Evolutionary conservation across 1,284 basidiomycete genomes (phyloP).

Genomic region (Ceratorhiza oryzae-sativae): DNA sequence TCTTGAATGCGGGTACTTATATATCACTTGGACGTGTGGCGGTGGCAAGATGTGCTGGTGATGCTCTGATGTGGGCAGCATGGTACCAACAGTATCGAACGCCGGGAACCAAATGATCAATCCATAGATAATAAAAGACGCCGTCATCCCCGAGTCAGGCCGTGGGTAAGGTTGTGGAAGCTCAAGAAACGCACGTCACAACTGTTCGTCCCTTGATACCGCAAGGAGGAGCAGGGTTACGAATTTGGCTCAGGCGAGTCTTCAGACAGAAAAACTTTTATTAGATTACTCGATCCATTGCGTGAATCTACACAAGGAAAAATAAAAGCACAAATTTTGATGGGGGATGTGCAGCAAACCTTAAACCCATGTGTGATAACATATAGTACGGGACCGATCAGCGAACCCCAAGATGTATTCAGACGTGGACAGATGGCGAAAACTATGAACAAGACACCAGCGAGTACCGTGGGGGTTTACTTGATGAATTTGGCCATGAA

Average conservation of each 20-base stretch:
- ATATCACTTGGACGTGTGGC: not conserved
- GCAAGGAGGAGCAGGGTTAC: not conserved
- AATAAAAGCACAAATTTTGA: slow-evolving; percentile 2
- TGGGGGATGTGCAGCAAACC: slow-evolving; percentile 1
- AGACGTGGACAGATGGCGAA: no score
- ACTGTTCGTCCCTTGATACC: not conserved
- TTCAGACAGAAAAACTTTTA: not conserved
- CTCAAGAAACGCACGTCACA: not conserved
- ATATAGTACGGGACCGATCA: not conserved
- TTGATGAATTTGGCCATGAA: slow-evolving; percentile 83
- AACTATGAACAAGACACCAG: no score
- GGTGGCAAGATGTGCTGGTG: not conserved
- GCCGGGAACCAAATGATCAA: not conserved
- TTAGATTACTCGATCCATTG: not conserved
- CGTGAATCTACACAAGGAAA: not conserved
- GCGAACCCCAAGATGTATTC: no score
- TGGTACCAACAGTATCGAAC: not conserved
- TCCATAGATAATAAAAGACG: no score
- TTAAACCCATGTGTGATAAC: slow-evolving; percentile 22
- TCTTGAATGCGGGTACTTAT: not conserved
- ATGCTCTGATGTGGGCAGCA: not conserved
- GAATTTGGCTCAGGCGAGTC: not conserved
- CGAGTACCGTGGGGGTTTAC: slow-evolving; percentile 42
- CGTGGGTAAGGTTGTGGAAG: no score
- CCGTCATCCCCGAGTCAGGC: no score